A percentile compares a stretch with the other conserved stretches of the same genome.
These are phyloP conservation scores for Blepharisma stoltei DNA, from an alignment of 73 alveolate species.

Conservation along the genomic window DNA sequence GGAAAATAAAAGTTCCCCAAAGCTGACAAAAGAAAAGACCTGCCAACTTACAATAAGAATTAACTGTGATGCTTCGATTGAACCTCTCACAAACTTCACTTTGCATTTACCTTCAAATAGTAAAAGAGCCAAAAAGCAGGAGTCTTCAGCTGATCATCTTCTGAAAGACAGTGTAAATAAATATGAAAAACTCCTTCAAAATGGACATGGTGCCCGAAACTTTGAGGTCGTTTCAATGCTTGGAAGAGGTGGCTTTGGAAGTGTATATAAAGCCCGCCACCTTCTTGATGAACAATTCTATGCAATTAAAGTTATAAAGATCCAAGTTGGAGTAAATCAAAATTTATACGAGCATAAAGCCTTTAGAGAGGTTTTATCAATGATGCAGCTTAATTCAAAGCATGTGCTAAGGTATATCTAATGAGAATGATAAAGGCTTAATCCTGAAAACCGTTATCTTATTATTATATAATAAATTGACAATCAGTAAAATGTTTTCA, in stretches of 20 bases:
- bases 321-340: conserved; percentile 66
- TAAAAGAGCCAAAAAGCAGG: too few species aligned
- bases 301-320: conserved; percentile 75
- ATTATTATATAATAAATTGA: too few species aligned
- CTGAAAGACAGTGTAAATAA: too few species aligned
- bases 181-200: conserved; percentile 37
- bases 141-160: too few species aligned
- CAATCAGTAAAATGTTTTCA: neutral
- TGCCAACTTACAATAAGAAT: too few species aligned
- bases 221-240: conserved; percentile 58
- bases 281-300: conserved; percentile 68
- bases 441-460: conserved; percentile 13
- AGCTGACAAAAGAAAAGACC: too few species aligned
- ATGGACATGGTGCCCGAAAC: conserved; percentile 52
- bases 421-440: conserved; percentile 85
- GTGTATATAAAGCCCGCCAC: conserved; percentile 69
- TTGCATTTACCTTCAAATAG: too few species aligned
- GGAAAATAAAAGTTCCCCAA: too few species aligned
- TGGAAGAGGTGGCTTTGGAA: conserved; percentile 93
- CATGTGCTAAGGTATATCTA: conserved; percentile 69
- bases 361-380: conserved; percentile 71
- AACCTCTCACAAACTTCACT: too few species aligned
- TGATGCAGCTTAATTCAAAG: conserved; percentile 66
- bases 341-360: conserved; percentile 64
- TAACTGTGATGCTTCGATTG: too few species aligned